Percentiles rank a stretch among this genome's conserved stretches.
Conservation (phyloP, 176 grass and related monocot species). For the Musa itinerans region DNA sequence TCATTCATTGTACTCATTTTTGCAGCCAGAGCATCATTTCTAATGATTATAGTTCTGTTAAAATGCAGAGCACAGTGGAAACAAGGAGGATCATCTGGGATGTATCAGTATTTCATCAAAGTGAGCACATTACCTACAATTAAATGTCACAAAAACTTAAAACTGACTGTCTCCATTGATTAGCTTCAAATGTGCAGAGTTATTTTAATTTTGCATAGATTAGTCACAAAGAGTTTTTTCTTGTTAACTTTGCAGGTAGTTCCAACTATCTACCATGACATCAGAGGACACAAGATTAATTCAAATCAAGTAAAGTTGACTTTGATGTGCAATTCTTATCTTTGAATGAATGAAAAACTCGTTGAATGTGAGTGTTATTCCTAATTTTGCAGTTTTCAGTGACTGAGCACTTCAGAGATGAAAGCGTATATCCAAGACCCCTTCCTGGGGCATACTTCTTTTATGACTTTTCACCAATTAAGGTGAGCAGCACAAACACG, state of each 20-base stretch:
- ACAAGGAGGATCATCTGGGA: slow-evolving; percentile 62
- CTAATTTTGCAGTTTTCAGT: slow-evolving; percentile 64
- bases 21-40: not conserved
- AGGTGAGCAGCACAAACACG: slow-evolving; percentile 34
- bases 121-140: slow-evolving; percentile 28
- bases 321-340: not conserved
- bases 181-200: not conserved
- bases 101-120: slow-evolving; percentile 97
- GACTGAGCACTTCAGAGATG: slow-evolving; percentile 86
- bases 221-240: not conserved
- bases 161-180: not conserved
- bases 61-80: slow-evolving; percentile 63
- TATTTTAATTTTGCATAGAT: not conserved
- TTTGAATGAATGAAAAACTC: not conserved
- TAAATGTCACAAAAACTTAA: not conserved
- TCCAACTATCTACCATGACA: slow-evolving; percentile 77
- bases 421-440: slow-evolving; percentile 47
- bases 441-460: slow-evolving; percentile 75
- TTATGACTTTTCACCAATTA: slow-evolving; percentile 99
- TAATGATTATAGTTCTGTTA: slow-evolving; percentile 23
- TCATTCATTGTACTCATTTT: not conserved
- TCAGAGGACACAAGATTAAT: slow-evolving; percentile 61
- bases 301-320: slow-evolving; percentile 69
- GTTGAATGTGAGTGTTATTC: not conserved
- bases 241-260: slow-evolving; percentile 53